Percentiles rank a stretch among this genome's conserved stretches.
These are phyloP conservation scores for Leccinum disarticulatum DNA, from an alignment of 768 basidiomycete species.

Conservation along the genomic window DNA sequence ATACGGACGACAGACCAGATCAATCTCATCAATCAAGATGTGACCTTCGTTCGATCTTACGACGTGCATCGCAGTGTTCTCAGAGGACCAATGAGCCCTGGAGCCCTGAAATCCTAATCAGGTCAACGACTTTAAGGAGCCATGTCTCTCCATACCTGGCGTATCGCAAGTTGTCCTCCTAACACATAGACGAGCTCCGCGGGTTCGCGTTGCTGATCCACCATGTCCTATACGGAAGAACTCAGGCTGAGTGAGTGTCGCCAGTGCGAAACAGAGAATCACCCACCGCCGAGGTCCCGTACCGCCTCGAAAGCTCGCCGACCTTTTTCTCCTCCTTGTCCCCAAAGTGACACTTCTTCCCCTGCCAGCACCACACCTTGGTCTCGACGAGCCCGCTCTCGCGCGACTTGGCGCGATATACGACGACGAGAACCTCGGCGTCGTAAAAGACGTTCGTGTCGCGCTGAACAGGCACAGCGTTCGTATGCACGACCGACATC, in stretches of 20 bases:
- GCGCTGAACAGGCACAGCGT: constrained; percentile 44
- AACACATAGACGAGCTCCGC: constrained; percentile 58
- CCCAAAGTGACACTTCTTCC: constrained; percentile 50
- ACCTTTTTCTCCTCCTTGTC: constrained; percentile 67
- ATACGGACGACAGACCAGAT: constrained; percentile 48
- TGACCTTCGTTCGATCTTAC: constrained; percentile 52
- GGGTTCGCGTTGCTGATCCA: constrained; percentile 67
- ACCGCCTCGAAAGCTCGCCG: constrained; percentile 69
- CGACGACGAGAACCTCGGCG: constrained; percentile 62
- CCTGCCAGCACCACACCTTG: constrained; percentile 79
- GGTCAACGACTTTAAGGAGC: background rate
- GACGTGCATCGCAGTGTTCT: constrained; percentile 82
- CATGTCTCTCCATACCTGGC: constrained; percentile 54
- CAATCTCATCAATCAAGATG: constrained; percentile 68
- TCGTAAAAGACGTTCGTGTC: constrained; percentile 68
- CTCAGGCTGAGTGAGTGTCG: background rate
- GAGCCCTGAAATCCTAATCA: constrained; percentile 48
- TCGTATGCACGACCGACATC: constrained; percentile 54
- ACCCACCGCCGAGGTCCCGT: constrained; percentile 63
- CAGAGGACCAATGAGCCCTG: constrained; percentile 71
- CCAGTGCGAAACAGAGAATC: background rate
- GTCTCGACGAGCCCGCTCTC: constrained; percentile 66
- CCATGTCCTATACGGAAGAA: constrained; percentile 27
- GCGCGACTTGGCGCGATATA: constrained; percentile 67
- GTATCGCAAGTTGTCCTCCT: constrained; percentile 69